These are phyloP conservation scores for Torulaspora globosa DNA, from an alignment of 1,139 yeast species.

Conservation along the genomic window DNA sequence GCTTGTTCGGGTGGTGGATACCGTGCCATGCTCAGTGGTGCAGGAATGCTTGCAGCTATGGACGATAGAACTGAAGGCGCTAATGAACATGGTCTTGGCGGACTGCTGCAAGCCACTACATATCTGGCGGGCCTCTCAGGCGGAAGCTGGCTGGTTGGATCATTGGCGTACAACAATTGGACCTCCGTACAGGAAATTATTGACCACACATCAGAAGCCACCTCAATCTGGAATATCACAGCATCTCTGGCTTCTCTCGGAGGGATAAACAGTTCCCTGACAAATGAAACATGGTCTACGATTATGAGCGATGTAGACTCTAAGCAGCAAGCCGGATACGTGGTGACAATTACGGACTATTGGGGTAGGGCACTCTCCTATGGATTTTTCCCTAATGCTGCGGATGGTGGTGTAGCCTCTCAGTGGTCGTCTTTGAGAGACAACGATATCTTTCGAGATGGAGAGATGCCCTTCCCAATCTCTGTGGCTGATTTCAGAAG, in stretches of 20 bases:
- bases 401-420: slow-evolving; percentile 56
- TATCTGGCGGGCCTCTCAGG: slow-evolving; percentile 81
- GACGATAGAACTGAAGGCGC: slow-evolving; percentile 67
- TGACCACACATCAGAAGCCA: slow-evolving; percentile 41
- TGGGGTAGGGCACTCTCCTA: slow-evolving; percentile 75
- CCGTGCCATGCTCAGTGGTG: slow-evolving; percentile 88
- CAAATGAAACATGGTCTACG: slow-evolving; percentile 50
- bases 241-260: slow-evolving; percentile 57
- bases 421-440: slow-evolving; percentile 56
- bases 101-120: slow-evolving; percentile 67
- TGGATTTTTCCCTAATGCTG: slow-evolving; percentile 55
- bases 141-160: slow-evolving; percentile 80
- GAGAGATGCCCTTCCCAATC: slow-evolving; percentile 77
- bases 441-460: slow-evolving; percentile 44
- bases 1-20: slow-evolving; percentile 93
- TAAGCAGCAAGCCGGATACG: slow-evolving; percentile 65
- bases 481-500: slow-evolving; percentile 71
- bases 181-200: slow-evolving; percentile 60
- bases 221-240: slow-evolving; percentile 64
- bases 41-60: slow-evolving; percentile 76
- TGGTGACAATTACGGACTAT: slow-evolving; percentile 64
- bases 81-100: slow-evolving; percentile 65
- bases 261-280: slow-evolving; percentile 57
- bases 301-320: slow-evolving; percentile 36
- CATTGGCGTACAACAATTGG: slow-evolving; percentile 72